Evolutionary conservation across 495 filamentous ascomycete genomes (phyloP).

Genomic region (Penicillium arizonense): DNA sequence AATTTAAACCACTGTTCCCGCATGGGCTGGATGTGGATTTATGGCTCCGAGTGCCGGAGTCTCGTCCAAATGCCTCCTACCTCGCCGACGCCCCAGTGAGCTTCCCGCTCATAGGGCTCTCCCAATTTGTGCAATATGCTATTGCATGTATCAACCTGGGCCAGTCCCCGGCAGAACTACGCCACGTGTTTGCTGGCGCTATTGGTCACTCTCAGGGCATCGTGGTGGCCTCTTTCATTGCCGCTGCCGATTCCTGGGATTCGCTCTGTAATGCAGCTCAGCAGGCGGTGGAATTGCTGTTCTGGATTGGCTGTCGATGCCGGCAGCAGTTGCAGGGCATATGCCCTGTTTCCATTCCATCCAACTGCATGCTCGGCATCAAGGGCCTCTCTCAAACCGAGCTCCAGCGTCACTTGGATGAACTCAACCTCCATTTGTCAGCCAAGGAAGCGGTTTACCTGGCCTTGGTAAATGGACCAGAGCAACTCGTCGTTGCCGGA

Average conservation of each 20-base stretch:
- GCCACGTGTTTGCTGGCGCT: slow-evolving; percentile 7
- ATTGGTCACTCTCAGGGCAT: slow-evolving; percentile 32
- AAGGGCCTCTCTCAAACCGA: slow-evolving; percentile 20
- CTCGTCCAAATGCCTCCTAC: neutral
- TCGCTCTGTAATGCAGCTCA: slow-evolving; percentile 12
- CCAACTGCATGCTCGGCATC: slow-evolving; percentile 4
- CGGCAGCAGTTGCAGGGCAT: slow-evolving; percentile 1
- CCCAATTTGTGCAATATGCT: slow-evolving; percentile 16
- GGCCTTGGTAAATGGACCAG: slow-evolving; percentile 28
- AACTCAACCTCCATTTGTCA: slow-evolving; percentile 16
- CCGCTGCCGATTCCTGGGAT: slow-evolving; percentile 20
- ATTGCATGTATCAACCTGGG: slow-evolving; percentile 16
- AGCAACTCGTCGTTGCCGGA: slow-evolving; percentile 32
- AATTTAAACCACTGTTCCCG: neutral
- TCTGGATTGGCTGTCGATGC: slow-evolving; percentile 19
- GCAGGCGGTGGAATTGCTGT: slow-evolving; percentile 12
- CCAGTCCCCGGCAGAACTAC: slow-evolving; percentile 17
- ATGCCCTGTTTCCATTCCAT: neutral
- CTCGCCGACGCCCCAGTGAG: slow-evolving; percentile 6
- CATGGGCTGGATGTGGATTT: neutral
- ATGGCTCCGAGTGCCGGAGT: neutral
- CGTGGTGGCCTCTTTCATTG: slow-evolving; percentile 19
- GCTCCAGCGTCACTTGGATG: slow-evolving; percentile 28
- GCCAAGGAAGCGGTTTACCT: slow-evolving; percentile 15
- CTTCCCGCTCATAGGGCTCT: slow-evolving; percentile 23